These are phyloP conservation scores for Vitis rupestris DNA, from an alignment of 164 flowering plant species.

Conservation along the genomic window DNA sequence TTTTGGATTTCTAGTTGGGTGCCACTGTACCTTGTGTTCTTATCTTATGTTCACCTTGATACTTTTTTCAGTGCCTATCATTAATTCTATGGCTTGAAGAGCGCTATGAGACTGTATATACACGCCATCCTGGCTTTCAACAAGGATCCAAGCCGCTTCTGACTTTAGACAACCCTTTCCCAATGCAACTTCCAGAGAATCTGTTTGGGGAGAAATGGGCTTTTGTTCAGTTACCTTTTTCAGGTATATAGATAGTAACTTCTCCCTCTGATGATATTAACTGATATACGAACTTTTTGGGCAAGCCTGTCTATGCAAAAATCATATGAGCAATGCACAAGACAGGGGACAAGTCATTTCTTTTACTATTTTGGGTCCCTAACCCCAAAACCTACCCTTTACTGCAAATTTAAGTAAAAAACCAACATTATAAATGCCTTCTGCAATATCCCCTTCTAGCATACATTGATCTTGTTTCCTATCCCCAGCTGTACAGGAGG, in stretches of 20 bases:
- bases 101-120: conserved; percentile 84
- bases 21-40: not conserved
- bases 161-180: conserved; percentile 88
- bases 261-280: not conserved
- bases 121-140: conserved; percentile 90
- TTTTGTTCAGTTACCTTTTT: conserved; percentile 89
- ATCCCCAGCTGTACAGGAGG: conserved; percentile 73
- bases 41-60: not conserved
- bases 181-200: conserved; percentile 92
- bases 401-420: too few relatives aligned
- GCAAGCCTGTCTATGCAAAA: too few relatives aligned
- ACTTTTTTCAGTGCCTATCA: conserved; percentile 68
- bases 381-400: too few relatives aligned
- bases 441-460: not conserved
- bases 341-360: too few relatives aligned
- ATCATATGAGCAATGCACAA: too few relatives aligned
- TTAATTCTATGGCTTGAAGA: conserved; percentile 94
- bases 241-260: conserved; percentile 42
- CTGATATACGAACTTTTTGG: too few relatives aligned
- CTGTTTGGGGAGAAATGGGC: conserved; percentile 95
- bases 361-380: too few relatives aligned
- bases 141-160: conserved; percentile 86
- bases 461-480: conserved; percentile 1
- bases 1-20: not conserved
- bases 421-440: too few relatives aligned